Percentiles rank a stretch among this genome's conserved stretches.
Evolutionary conservation across 306 rosid species (phyloP).

Genomic region (Ormosia semicastrata): DNA sequence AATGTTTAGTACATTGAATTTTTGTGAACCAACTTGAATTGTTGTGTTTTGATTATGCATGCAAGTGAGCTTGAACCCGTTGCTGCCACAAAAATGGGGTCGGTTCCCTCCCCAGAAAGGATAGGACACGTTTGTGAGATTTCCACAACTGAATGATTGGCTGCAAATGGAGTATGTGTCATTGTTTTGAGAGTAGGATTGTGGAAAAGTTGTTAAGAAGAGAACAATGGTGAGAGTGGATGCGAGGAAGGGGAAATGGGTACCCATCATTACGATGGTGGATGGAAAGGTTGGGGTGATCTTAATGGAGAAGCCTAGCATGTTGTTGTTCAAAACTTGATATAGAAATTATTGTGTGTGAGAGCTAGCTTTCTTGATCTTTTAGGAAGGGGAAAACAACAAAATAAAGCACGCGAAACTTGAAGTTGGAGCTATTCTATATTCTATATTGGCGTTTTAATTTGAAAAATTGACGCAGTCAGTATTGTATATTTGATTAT

Average conservation of each 20-base stretch:
- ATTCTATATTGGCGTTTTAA: not conserved
- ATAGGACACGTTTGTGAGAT: constrained; percentile 24
- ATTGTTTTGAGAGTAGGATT: constrained; percentile 29
- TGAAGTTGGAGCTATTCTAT: not conserved
- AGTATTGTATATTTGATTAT: not conserved
- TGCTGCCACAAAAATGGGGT: constrained; percentile 25
- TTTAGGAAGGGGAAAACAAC: not conserved
- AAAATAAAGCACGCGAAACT: not conserved
- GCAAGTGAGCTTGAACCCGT: constrained; percentile 31
- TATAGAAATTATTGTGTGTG: not conserved
- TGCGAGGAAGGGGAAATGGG: constrained; percentile 11
- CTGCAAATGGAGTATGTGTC: constrained; percentile 16
- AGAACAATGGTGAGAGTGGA: not conserved
- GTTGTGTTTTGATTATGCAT: constrained; percentile 17
- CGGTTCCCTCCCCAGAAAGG: constrained; percentile 39
- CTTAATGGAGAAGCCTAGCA: not conserved
- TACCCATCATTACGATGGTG: not conserved
- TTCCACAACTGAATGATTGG: constrained; percentile 35
- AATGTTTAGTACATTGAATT: constrained; percentile 20
- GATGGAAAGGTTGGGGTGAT: not conserved
- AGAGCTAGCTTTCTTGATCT: not conserved
- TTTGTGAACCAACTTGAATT: constrained; percentile 29
- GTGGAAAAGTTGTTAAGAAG: constrained; percentile 27
- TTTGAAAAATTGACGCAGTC: not conserved
- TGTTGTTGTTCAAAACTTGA: not conserved